A percentile compares a stretch with the other conserved stretches of the same genome.
Evolutionary conservation across 164 flowering plant species (phyloP).

Genomic region (Aristolochia contorta): DNA sequence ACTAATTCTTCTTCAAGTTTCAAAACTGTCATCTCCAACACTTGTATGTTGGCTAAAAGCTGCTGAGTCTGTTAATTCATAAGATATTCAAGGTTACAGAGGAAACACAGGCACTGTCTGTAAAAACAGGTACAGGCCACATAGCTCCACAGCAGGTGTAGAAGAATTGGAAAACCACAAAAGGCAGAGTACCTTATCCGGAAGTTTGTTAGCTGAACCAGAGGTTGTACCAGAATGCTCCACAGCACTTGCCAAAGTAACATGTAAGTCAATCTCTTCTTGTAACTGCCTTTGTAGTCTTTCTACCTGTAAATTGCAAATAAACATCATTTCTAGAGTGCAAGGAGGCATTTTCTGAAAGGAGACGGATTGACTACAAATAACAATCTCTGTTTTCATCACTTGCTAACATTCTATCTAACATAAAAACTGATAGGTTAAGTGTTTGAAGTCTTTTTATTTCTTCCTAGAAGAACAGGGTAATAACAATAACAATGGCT

Average conservation of each 20-base stretch:
- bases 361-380: no score
- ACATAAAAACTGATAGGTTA: no score
- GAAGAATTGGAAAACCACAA: background rate
- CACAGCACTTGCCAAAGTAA: slow-evolving; percentile 26
- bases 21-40: slow-evolving; percentile 28
- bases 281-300: slow-evolving; percentile 25
- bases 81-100: background rate
- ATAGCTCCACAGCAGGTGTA: background rate
- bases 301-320: slow-evolving; percentile 16
- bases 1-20: slow-evolving; percentile 33
- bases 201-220: slow-evolving; percentile 15
- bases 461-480: no score
- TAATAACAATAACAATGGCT: no score
- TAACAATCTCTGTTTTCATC: no score
- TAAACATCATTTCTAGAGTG: no score
- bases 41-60: slow-evolving; percentile 26
- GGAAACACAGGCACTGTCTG: background rate
- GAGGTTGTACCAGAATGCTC: slow-evolving; percentile 19
- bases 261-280: slow-evolving; percentile 29
- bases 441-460: no score
- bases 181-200: slow-evolving; percentile 21
- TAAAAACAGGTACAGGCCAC: background rate
- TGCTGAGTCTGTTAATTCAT: slow-evolving; percentile 22
- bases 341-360: no score
- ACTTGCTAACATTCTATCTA: no score